A percentile compares a stretch with the other conserved stretches of the same genome.
These are phyloP conservation scores for Bassia scoparia DNA, from an alignment of 148 eudicot species.

Conservation along the genomic window DNA sequence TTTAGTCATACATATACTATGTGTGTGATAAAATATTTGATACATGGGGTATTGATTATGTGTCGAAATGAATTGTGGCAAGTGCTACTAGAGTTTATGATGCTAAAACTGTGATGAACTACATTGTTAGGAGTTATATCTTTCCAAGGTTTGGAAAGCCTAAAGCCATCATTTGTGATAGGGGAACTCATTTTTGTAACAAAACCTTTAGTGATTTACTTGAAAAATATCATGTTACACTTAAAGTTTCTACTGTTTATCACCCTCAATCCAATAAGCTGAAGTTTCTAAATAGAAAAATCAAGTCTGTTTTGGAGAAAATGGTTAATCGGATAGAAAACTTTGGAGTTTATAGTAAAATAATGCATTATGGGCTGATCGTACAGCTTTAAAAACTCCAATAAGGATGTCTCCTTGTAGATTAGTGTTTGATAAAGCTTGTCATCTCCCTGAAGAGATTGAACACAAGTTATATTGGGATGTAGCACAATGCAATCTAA, in stretches of 20 bases:
- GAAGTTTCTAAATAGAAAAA: too few relatives aligned
- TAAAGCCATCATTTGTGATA: slow-evolving; percentile 20
- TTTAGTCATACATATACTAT: too few relatives aligned
- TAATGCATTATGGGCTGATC: slow-evolving; percentile 12
- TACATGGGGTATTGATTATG: slow-evolving; percentile 20
- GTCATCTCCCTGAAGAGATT: slow-evolving; percentile 12
- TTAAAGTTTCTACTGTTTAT: slow-evolving; percentile 15
- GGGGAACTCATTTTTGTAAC: slow-evolving; percentile 20
- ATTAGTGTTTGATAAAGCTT: slow-evolving; percentile 12
- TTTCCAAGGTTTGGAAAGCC: slow-evolving; percentile 14
- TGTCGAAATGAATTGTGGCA: slow-evolving; percentile 16
- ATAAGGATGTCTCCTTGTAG: slow-evolving; percentile 10
- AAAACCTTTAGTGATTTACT: too few relatives aligned
- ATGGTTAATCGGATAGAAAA: too few relatives aligned
- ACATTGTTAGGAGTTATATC: slow-evolving; percentile 13
- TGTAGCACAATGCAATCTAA: neutral
- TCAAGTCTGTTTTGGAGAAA: too few relatives aligned
- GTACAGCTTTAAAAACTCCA: slow-evolving; percentile 13
- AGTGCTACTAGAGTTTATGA: slow-evolving; percentile 9
- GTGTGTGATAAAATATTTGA: slow-evolving; percentile 27
- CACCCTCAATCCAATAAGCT: slow-evolving; percentile 17
- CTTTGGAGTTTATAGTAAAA: too few relatives aligned
- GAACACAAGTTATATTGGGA: slow-evolving; percentile 12
- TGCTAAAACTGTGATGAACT: slow-evolving; percentile 18
- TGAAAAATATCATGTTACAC: slow-evolving; percentile 14